These are phyloP conservation scores for Skeletonema potamos DNA, from an alignment of 108 stramenopile genomes.

Conservation along the genomic window DNA sequence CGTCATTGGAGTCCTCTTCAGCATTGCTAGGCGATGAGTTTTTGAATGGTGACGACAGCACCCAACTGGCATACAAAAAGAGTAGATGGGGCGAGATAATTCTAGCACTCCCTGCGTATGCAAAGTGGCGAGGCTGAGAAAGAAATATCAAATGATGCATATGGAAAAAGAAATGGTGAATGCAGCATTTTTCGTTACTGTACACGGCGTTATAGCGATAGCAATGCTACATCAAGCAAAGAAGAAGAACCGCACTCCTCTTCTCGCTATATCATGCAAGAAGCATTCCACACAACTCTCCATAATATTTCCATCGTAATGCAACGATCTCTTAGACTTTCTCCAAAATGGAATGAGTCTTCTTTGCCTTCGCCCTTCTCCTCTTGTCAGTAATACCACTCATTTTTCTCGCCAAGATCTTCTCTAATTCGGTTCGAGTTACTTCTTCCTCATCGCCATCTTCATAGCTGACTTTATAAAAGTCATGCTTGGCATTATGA, in stretches of 20 bases:
- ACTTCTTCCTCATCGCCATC: neutral
- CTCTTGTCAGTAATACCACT: neutral
- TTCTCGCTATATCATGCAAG: neutral
- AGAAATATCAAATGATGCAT: too few species aligned
- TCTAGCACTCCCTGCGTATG: too few species aligned
- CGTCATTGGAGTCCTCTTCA: neutral
- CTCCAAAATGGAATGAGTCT: conserved; percentile 7
- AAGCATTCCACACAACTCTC: neutral
- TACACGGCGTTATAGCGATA: neutral
- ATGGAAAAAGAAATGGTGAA: too few species aligned
- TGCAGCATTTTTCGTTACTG: too few species aligned
- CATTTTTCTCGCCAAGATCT: neutral
- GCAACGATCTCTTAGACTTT: neutral
- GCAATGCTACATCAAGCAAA: neutral
- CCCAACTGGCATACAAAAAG: too few species aligned
- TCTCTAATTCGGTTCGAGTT: neutral
- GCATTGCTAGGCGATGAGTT: neutral
- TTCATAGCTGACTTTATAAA: neutral
- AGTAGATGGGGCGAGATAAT: too few species aligned
- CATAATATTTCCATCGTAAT: neutral
- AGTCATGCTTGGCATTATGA: neutral
- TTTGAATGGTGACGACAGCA: too few species aligned
- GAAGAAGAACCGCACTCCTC: neutral
- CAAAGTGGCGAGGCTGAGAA: too few species aligned
- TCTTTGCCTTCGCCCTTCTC: neutral